Percentiles rank a stretch among this genome's conserved stretches.
These are phyloP conservation scores for Fusarium mundagurra DNA, from an alignment of 2,329 filamentous ascomycete genomes.

Conservation along the genomic window DNA sequence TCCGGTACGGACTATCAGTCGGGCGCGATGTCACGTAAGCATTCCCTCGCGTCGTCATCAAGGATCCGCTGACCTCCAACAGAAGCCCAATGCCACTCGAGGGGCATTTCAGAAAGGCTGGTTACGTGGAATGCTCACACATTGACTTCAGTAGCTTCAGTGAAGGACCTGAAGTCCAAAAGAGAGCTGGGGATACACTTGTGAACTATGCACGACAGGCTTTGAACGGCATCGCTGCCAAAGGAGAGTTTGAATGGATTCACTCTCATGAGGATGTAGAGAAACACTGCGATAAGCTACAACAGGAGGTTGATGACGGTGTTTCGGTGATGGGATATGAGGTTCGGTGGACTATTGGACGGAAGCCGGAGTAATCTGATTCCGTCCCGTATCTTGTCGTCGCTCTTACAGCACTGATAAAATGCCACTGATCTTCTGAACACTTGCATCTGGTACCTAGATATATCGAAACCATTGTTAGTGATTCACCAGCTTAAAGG, in stretches of 20 bases:
- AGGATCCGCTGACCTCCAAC: not conserved
- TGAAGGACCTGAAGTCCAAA: not conserved
- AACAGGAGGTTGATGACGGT: not conserved
- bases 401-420: not conserved
- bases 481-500: not conserved
- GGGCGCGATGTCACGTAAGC: slow-evolving; percentile 3
- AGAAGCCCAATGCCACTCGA: not conserved
- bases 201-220: slow-evolving; percentile 1
- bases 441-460: not conserved
- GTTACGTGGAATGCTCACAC: not conserved
- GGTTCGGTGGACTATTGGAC: slow-evolving; percentile 6
- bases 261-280: not conserved
- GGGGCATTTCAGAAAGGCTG: not conserved
- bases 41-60: too few relatives aligned
- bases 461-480: not conserved
- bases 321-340: not conserved
- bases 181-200: not conserved
- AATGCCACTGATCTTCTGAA: accelerated
- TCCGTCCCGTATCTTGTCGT: not conserved
- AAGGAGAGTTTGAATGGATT: not conserved
- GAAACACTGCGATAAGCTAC: not conserved
- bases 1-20: not conserved
- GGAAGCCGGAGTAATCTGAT: not conserved
- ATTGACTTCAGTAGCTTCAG: slow-evolving; percentile 8
- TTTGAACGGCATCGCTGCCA: not conserved